These are phyloP conservation scores for Coelastrella sp. DNA, from an alignment of 139 green algal genomes.

Conservation along the genomic window DNA sequence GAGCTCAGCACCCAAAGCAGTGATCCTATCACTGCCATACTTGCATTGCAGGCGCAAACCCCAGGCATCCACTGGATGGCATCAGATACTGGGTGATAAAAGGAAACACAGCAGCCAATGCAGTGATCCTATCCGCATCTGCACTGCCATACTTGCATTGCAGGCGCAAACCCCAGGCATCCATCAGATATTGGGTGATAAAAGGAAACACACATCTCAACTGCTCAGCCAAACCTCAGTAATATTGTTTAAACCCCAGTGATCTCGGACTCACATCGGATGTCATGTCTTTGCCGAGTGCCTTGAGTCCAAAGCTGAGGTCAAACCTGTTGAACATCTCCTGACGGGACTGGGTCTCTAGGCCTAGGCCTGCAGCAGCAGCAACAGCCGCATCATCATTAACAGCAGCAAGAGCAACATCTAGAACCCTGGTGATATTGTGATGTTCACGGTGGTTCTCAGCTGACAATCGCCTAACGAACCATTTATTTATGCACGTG, in stretches of 20 bases:
- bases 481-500: background rate
- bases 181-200: too few relatives aligned
- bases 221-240: too few relatives aligned
- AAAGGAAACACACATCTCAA: too few relatives aligned
- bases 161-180: too few relatives aligned
- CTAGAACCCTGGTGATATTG: background rate
- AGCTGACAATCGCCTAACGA: background rate
- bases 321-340: background rate
- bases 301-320: constrained; percentile 36
- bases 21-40: too few relatives aligned
- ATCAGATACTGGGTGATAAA: too few relatives aligned
- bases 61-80: too few relatives aligned
- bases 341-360: background rate
- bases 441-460: background rate
- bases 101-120: too few relatives aligned
- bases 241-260: background rate
- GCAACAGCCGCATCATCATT: background rate
- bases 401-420: background rate
- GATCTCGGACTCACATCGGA: background rate
- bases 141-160: too few relatives aligned
- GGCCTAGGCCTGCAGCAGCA: background rate
- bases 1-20: too few relatives aligned
- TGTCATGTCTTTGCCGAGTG: background rate
- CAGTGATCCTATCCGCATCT: too few relatives aligned
- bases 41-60: too few relatives aligned